Conservation (phyloP, 1,139 yeast genomes). For the Hemisphaericaspora xylanilytica region DNA sequence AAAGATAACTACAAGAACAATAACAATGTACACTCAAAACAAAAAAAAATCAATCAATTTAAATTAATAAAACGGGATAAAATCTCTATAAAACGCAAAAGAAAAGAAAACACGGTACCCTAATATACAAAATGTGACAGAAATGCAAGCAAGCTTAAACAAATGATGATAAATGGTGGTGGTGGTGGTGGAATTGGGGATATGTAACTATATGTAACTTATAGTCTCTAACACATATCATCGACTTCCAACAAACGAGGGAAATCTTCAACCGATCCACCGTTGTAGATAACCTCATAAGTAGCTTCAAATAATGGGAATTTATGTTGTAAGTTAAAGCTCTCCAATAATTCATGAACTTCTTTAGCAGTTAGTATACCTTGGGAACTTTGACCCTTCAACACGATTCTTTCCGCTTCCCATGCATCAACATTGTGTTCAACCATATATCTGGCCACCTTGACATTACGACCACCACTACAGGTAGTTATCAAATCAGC, state of each 20-base stretch:
- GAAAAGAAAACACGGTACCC: too few species aligned
- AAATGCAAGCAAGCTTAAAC: too few species aligned
- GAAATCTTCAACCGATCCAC: constrained; percentile 59
- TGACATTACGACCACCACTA: constrained; percentile 92
- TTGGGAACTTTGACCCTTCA: constrained; percentile 94
- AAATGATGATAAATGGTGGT: too few species aligned
- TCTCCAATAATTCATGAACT: constrained; percentile 77
- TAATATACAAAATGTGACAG: too few species aligned
- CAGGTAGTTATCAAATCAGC: constrained; percentile 97
- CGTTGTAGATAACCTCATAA: constrained; percentile 75
- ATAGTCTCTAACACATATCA: background rate
- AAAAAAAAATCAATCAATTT: too few species aligned
- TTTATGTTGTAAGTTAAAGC: constrained; percentile 58
- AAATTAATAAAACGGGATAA: too few species aligned
- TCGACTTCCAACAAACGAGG: constrained; percentile 55
- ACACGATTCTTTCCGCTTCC: constrained; percentile 76
- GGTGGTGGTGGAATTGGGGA: too few species aligned
- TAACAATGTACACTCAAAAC: too few species aligned
- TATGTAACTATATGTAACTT: too few species aligned
- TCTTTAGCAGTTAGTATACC: constrained; percentile 88
- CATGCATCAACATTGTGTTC: constrained; percentile 66
- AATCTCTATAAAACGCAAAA: too few species aligned
- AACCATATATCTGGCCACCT: constrained; percentile 80
- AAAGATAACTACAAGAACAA: too few species aligned
- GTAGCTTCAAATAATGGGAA: constrained; percentile 89